Conservation (phyloP, 2,329 filamentous ascomycete genomes). For the Plenodomus lindquistii region DNA sequence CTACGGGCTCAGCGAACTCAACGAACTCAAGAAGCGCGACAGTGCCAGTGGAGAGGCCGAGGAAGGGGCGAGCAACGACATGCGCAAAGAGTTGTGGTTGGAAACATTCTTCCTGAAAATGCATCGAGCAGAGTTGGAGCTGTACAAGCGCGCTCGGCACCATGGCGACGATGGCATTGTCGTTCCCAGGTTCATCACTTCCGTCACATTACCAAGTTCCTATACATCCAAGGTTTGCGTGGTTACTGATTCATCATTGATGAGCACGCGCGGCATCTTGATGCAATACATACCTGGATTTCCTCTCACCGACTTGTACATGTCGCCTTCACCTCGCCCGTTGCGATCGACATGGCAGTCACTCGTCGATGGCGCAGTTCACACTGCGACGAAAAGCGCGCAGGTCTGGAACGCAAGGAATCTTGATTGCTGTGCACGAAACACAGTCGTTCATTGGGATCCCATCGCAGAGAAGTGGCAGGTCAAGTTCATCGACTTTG, state of each 20-base stretch:
- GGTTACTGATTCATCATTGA: not conserved
- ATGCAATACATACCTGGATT: not conserved
- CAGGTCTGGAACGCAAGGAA: not conserved
- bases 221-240: not conserved
- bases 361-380: not conserved
- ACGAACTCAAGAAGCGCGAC: no score
- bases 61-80: not conserved
- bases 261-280: not conserved
- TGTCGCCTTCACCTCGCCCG: not conserved
- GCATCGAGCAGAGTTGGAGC: not conserved
- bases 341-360: not conserved
- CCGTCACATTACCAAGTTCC: not conserved
- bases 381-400: not conserved
- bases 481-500: conserved; percentile 1
- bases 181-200: not conserved
- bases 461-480: not conserved
- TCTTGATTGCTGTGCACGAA: not conserved
- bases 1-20: no score
- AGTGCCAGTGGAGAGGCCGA: no score
- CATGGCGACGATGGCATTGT: not conserved
- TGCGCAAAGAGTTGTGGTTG: not conserved
- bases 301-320: not conserved
- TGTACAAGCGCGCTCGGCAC: not conserved
- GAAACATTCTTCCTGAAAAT: not conserved
- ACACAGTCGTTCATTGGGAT: not conserved